phyloP scores from a whole-genome alignment of 1,139 yeast genomes.

The Trichomonascaceae sp. region DNA sequence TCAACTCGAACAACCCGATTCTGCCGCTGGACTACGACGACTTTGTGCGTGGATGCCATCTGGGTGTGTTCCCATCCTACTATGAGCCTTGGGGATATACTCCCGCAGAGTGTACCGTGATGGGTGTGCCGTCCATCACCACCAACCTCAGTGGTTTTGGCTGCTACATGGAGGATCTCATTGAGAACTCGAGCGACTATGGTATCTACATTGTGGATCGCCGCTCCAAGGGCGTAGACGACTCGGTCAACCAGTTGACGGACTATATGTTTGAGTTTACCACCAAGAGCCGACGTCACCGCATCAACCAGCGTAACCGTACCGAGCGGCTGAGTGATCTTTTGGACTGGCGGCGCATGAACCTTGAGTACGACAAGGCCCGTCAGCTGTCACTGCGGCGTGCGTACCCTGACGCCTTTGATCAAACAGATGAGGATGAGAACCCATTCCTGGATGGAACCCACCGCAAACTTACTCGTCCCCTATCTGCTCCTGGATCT shows the following conservation, averaged over 20 bases:
- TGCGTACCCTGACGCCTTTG: slow-evolving; percentile 82
- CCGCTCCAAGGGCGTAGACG: slow-evolving; percentile 86
- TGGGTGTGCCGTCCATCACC: slow-evolving; percentile 99
- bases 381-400: slow-evolving; percentile 83
- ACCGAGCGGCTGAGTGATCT: slow-evolving; percentile 88
- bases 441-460: slow-evolving; percentile 42
- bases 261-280: slow-evolving; percentile 85
- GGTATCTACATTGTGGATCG: slow-evolving; percentile 96
- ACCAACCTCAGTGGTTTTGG: slow-evolving; percentile 96
- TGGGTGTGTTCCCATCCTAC: slow-evolving; percentile 97
- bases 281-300: slow-evolving; percentile 83
- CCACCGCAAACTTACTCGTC: slow-evolving; percentile 65
- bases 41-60: slow-evolving; percentile 94
- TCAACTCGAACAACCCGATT: slow-evolving; percentile 90
- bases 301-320: slow-evolving; percentile 95
- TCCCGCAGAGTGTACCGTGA: slow-evolving; percentile 97
- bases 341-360: slow-evolving; percentile 97
- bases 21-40: slow-evolving; percentile 91
- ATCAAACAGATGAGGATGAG: slow-evolving; percentile 21
- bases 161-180: slow-evolving; percentile 95
- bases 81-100: slow-evolving; percentile 99
- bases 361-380: slow-evolving; percentile 89
- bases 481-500: slow-evolving; percentile 91
- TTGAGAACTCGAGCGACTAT: slow-evolving; percentile 88
- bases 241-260: slow-evolving; percentile 80